Conservation (phyloP, 352 stramenopile genomes). For the Globisporangium viniferum region DNA sequence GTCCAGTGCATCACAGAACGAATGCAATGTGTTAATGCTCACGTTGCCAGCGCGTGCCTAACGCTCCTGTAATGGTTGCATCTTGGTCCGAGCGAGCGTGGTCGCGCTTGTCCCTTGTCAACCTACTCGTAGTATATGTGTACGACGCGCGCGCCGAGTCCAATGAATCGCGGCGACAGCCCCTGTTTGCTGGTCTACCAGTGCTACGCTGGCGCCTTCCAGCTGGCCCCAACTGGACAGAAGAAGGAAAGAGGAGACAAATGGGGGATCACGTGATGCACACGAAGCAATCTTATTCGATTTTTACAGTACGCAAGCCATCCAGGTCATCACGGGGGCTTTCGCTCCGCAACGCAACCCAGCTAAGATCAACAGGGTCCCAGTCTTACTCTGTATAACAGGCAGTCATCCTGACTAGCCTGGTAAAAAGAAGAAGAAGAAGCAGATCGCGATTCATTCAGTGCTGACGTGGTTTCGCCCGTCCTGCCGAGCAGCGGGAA, state of each 20-base stretch:
- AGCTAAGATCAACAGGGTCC: background rate
- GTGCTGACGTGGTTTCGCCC: background rate
- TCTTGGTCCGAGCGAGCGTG: background rate
- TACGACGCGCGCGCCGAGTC: background rate
- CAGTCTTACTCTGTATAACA: background rate
- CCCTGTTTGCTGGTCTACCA: too few relatives aligned
- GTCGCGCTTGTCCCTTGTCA: background rate
- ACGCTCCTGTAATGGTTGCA: background rate
- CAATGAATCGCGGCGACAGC: background rate
- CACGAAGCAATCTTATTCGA: constrained; percentile 1
- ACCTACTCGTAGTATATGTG: background rate
- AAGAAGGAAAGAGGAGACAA: background rate
- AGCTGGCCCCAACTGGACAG: background rate
- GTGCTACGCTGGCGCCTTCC: background rate
- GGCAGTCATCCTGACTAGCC: background rate
- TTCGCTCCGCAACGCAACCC: background rate
- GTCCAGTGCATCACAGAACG: background rate
- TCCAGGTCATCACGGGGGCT: background rate
- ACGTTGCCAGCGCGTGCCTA: background rate
- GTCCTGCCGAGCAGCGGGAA: background rate
- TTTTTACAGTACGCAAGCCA: background rate
- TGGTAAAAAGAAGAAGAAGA: background rate
- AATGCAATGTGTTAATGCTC: background rate
- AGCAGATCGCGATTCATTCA: background rate
- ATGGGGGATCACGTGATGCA: background rate